Evolutionary conservation across 2,329 filamentous ascomycete species (phyloP), one percentile per base, ranked within the genome.

Genomic region (Cordyceps militaris): DNA sequence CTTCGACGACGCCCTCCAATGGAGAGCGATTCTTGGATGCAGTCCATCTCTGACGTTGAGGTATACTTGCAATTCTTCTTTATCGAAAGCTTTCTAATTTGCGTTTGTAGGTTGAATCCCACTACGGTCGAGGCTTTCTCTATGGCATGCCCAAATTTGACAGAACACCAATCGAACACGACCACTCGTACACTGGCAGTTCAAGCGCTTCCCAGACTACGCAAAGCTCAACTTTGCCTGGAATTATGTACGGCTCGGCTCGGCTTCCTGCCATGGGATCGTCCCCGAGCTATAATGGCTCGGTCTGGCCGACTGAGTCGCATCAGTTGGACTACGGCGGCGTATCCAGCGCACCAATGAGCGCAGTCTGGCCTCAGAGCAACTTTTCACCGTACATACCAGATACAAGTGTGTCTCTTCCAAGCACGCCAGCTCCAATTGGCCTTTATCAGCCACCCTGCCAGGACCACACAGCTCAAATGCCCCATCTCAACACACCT

Each of bases 21-120:
- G 62, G 49, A 55, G 0, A 59, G 61, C 8, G 53, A 64, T 9
- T 49, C 60, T 1, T 57, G 56, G 43, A 57, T 59, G 26, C 63
- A 60, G 19, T 61, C 60, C 13, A 47, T 63, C n/a, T 63, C 59
- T 2, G 61, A 63, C 48, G 57, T 53, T 11, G 60, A 64, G 46
- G 62, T 64, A 59, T 24, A 26, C 21, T 19, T 46, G 5, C 8
- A 48, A 11, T 14, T 6, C 36, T 2, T 43, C 4, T 24, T 48
- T 2, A 13, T 9, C 13, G 10, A 42, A 28, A 7, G 8, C 2
- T 13, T 34, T 1, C 32, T 55, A 36, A 36, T 23, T 32, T 21
- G 23, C 24, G 10, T 55, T 51, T 51, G 13, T 23, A 57, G 55
- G 19, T 34, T 10, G 40, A 44, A 55, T 28, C 42, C 14, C 30